Evolutionary conservation across 2,329 filamentous ascomycete species (phyloP), one percentile per base, ranked within the genome.

Genomic region (Talaromyces rugulosus): DNA sequence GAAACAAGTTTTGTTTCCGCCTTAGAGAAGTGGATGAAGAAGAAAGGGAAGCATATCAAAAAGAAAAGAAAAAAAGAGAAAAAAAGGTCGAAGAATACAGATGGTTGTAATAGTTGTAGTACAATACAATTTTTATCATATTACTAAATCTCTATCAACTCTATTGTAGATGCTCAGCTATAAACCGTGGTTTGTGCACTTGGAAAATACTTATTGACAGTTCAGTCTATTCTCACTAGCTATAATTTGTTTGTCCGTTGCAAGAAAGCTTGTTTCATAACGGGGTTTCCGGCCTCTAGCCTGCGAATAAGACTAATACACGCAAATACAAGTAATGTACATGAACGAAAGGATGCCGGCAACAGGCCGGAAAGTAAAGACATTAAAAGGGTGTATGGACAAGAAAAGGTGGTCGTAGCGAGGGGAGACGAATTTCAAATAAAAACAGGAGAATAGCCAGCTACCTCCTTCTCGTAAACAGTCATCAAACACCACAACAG

Each of bases 401-500:
- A 53, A 53, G 44, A 53, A 31, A 28, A 53, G 28, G 50, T 30
- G 16, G 14, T 33, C 27, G 50, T 53, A 53, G 31, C 28, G 50
- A 52, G 11, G 50, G 44, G 33, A 52, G 27, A 47, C 28, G 58
- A 36, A n/a, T 9, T 23, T 23, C 6, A 23, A 23, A 23, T 16
- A 30, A 55, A 54, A 55, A 23, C 56, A 59, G 47, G 30, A 62
- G 18, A 58, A 58, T 62, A 62, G 61, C 61, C 61, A 42, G 61
- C 56, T 59, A 59, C 61, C 55, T 62, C 51, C 50, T 53, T 59
- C 47, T 62, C 56, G 57, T 59, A 62, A 53, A 62, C 58, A 59
- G 56, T 59, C 61, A 62, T 62, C 61, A 57, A 59, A 62, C 52
- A 47, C 16, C 52, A 47, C 16, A 33, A 51, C 28, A 23, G 34